Conservation (phyloP, 2,329 filamentous ascomycete species). For the Elsinoe arachidis region DNA sequence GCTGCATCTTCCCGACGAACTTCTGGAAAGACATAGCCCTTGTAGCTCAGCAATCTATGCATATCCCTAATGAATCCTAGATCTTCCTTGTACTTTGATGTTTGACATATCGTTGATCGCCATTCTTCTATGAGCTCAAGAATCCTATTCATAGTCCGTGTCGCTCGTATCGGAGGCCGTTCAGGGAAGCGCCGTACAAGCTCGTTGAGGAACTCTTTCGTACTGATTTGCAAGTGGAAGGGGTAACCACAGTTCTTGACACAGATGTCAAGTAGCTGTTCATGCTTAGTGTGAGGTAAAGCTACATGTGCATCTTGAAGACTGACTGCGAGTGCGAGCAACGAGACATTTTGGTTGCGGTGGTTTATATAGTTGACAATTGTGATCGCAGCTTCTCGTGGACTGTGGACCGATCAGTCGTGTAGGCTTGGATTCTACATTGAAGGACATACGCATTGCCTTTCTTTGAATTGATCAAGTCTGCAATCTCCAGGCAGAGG, state of each 20-base stretch:
- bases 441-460: constrained; percentile 58
- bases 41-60: constrained; percentile 91
- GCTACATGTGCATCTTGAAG: background rate
- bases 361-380: constrained; percentile 95
- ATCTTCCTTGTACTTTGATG: constrained; percentile 94
- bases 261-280: constrained; percentile 83
- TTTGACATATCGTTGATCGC: constrained; percentile 96
- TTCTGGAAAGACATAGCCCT: constrained; percentile 93
- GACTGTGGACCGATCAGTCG: constrained; percentile 39
- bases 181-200: constrained; percentile 93
- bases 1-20: constrained; percentile 89
- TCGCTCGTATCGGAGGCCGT: constrained; percentile 75
- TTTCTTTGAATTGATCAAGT: constrained; percentile 96
- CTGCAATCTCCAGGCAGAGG: constrained; percentile 89
- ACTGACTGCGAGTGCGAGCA: constrained; percentile 68
- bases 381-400: constrained; percentile 84
- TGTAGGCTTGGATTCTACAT: background rate
- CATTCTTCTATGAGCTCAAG: constrained; percentile 97
- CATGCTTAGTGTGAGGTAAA: background rate
- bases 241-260: constrained; percentile 99
- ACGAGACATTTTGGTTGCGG: constrained; percentile 87
- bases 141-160: constrained; percentile 83
- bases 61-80: constrained; percentile 94
- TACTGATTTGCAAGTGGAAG: constrained; percentile 96
- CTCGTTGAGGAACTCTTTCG: constrained; percentile 98